Base-by-base conservation (phyloP, 2,329 filamentous ascomycete genomes). In the Epichloe bromicola region DNA sequence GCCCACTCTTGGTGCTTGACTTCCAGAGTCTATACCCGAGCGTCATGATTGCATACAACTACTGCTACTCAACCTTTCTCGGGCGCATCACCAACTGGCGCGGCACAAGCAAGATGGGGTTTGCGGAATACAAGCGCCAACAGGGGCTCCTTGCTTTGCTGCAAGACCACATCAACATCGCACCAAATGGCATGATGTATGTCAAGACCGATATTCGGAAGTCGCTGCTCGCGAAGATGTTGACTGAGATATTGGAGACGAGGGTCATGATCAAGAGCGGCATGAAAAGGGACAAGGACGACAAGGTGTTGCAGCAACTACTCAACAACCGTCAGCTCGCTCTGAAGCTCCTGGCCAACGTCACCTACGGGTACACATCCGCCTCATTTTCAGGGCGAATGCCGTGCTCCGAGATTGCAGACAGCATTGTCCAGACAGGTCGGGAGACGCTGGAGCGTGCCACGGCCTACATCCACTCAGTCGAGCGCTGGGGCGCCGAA, bases 21-120 rank as follows among this genome's bases (percentile, higher is more conserved):
- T 98, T 98, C 56, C 91, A 97, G 62, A 95, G 88, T 53, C 70
- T 98, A 46, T 98, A 98, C 58, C 93, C 93, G 0, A 96, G 90
- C 66, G 84, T 97, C 54, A 96, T 98, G 89, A 97, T 98, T 62
- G 93, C 93, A 0, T 97, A 98, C 71, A 98, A 98, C 61, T 93
- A 96, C 63, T 98, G 93, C 70, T 98, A 98, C 63, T 97, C 93
- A 0, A 98, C 93, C 0, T 98, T 90, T 59, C 74, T 97, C 0
- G 93, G 93, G 0, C 81, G 93, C 33, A 82, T 95, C 39, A 79
- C 82, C 30, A 80, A 82, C 58, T 96, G 91, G 91, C 81, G 88
- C n/a, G 90, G 89, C 2, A 82, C 79, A 33, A 90, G 88, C 70
- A 95, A 97, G 68, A 88, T 98, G 85, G 93, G 93, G 0, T 95